Percentiles rank a stretch among this genome's conserved stretches.
Conservation (phyloP, 768 basidiomycete genomes). For the Flagelloscypha sp. region DNA sequence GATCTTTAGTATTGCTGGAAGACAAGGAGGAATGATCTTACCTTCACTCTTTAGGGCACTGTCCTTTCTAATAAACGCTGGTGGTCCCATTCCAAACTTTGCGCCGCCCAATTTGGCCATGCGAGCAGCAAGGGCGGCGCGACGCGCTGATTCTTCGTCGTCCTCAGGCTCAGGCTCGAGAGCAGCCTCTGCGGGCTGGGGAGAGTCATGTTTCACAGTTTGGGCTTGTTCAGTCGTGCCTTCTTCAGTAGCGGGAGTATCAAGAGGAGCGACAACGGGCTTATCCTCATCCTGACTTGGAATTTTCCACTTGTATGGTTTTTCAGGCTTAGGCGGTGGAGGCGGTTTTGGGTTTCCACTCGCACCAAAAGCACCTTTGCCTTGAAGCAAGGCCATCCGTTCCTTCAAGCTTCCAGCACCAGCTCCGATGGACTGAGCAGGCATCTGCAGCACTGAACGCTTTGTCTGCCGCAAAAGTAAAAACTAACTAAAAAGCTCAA, state of each 20-base stretch:
- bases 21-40: too few relatives aligned
- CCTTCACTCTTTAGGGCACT: too few relatives aligned
- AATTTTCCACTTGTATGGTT: slow-evolving; percentile 85
- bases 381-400: slow-evolving; percentile 90
- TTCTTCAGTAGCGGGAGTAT: slow-evolving; percentile 6
- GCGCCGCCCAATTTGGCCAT: slow-evolving; percentile 92
- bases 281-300: too few relatives aligned
- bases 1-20: too few relatives aligned
- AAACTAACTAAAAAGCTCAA: slow-evolving; percentile 16
- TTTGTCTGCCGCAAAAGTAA: slow-evolving; percentile 16
- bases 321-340: slow-evolving; percentile 49
- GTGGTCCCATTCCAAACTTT: slow-evolving; percentile 71
- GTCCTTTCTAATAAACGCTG: slow-evolving; percentile 62
- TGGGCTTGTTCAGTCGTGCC: slow-evolving; percentile 14
- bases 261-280: slow-evolving; percentile 38
- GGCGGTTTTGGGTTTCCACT: slow-evolving; percentile 34
- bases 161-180: slow-evolving; percentile 47
- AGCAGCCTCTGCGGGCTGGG: slow-evolving; percentile 10
- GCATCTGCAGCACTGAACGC: slow-evolving; percentile 51
- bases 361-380: slow-evolving; percentile 70
- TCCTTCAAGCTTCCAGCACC: slow-evolving; percentile 83
- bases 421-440: slow-evolving; percentile 72
- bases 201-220: too few relatives aligned
- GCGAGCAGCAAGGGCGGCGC: slow-evolving; percentile 83
- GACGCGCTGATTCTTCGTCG: slow-evolving; percentile 63